phyloP scores from a whole-genome alignment of 768 basidiomycete genomes.

The Tylopilus vinaceipallidus region DNA sequence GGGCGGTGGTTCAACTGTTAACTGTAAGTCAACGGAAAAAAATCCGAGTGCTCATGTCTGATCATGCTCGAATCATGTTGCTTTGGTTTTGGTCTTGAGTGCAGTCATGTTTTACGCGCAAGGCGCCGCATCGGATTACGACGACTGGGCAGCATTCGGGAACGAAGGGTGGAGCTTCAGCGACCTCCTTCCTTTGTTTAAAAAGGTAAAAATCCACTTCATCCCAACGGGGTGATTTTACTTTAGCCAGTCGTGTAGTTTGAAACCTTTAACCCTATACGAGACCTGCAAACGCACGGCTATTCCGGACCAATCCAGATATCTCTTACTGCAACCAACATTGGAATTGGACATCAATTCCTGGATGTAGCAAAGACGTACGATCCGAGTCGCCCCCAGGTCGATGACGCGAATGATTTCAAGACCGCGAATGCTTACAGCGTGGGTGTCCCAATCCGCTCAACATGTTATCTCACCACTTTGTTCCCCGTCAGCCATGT shows the following conservation, averaged over 20 bases:
- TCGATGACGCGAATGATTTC: slow-evolving; percentile 49
- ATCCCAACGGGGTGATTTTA: slow-evolving; percentile 13
- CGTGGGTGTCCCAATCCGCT: slow-evolving; percentile 11
- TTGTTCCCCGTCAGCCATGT: slow-evolving; percentile 7
- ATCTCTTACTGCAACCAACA: slow-evolving; percentile 6
- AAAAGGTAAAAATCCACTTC: slow-evolving; percentile 40
- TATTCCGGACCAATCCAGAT: slow-evolving; percentile 30
- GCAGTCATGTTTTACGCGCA: slow-evolving; percentile 52
- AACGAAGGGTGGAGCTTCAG: slow-evolving; percentile 63
- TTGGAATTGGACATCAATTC: slow-evolving; percentile 38
- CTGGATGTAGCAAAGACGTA: slow-evolving; percentile 43
- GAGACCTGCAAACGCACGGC: slow-evolving; percentile 37
- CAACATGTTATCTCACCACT: not conserved
- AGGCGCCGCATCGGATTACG: slow-evolving; percentile 59
- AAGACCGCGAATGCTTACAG: slow-evolving; percentile 19
- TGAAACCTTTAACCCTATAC: slow-evolving; percentile 34
- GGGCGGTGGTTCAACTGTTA: slow-evolving; percentile 63
- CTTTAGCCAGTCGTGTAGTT: slow-evolving; percentile 45
- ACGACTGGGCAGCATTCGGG: slow-evolving; percentile 51
- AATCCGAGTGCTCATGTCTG: too few species aligned
- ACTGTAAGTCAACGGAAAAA: slow-evolving; percentile 39
- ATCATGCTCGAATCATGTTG: too few species aligned
- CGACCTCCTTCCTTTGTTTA: slow-evolving; percentile 54
- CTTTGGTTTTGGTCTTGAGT: not conserved
- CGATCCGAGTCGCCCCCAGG: slow-evolving; percentile 42